A percentile compares a stretch with the other conserved stretches of the same genome.
phyloP scores from a whole-genome alignment of 768 basidiomycete genomes.

The Steccherinum ochraceum region DNA sequence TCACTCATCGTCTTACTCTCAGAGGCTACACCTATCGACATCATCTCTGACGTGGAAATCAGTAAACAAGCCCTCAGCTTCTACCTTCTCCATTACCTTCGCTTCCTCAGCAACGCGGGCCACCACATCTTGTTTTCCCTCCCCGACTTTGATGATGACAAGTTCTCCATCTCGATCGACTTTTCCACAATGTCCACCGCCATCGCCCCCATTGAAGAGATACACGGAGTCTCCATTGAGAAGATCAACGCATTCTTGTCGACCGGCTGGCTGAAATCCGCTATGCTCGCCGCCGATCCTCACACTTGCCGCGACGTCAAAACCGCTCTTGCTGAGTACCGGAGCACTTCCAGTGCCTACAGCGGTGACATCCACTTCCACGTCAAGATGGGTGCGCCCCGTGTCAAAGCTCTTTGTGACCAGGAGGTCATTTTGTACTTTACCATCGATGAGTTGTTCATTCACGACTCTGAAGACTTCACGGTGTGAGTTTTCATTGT shows the following conservation, averaged over 20 bases:
- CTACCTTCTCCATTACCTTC: slow-evolving; percentile 17
- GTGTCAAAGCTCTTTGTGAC: slow-evolving; percentile 17
- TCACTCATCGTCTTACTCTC: not conserved
- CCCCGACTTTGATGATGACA: slow-evolving; percentile 21
- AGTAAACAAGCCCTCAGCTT: slow-evolving; percentile 3
- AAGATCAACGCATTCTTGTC: slow-evolving; percentile 14
- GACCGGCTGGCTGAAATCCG: slow-evolving; percentile 11
- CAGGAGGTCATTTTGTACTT: slow-evolving; percentile 21
- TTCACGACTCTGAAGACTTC: slow-evolving; percentile 6
- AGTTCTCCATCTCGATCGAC: slow-evolving; percentile 13
- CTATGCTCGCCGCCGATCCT: slow-evolving; percentile 4
- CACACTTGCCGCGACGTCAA: slow-evolving; percentile 1
- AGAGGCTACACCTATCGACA: slow-evolving; percentile 9
- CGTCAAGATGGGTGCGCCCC: slow-evolving; percentile 18
- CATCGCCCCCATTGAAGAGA: slow-evolving; percentile 1
- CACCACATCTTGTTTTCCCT: slow-evolving; percentile 21
- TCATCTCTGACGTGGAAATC: not conserved
- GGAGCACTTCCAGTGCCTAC: slow-evolving; percentile 6
- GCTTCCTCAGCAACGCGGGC: slow-evolving; percentile 16
- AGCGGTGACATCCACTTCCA: slow-evolving; percentile 13
- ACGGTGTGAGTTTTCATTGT: not conserved
- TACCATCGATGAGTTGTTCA: slow-evolving; percentile 13
- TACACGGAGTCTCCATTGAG: slow-evolving; percentile 8
- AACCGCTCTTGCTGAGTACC: slow-evolving; percentile 13
- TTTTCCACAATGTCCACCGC: slow-evolving; percentile 9